Percentiles rank a stretch among this genome's conserved stretches.
phyloP scores from a whole-genome alignment of 495 filamentous ascomycete species.

The Bacidia gigantensis region DNA sequence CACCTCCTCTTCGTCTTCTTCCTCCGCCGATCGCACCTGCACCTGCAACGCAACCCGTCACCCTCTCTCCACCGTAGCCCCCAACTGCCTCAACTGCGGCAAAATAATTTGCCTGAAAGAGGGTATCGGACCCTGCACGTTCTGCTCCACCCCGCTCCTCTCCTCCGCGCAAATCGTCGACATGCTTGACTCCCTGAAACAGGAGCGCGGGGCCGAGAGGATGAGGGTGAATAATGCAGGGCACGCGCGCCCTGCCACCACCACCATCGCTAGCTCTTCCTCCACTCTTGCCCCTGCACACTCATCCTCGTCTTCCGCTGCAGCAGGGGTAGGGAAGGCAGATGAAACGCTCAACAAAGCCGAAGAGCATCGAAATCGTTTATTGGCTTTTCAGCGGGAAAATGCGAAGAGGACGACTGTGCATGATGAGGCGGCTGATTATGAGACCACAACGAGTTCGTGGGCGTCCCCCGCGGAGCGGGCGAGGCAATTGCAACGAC shows the following conservation, averaged over 20 bases:
- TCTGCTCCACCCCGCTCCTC: conserved; percentile 65
- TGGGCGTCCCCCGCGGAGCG: conserved; percentile 85
- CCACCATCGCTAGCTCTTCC: conserved; percentile 32
- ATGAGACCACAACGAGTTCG: conserved; percentile 51
- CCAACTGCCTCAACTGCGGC: conserved; percentile 85
- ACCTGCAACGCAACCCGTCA: conserved; percentile 77
- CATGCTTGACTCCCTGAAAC: conserved; percentile 77
- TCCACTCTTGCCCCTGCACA: conserved; percentile 8
- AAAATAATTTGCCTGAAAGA: conserved; percentile 96
- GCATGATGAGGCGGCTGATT: conserved; percentile 87
- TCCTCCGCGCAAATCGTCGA: conserved; percentile 55
- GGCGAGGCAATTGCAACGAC: conserved; percentile 72
- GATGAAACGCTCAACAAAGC: conserved; percentile 26
- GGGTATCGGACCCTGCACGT: conserved; percentile 88
- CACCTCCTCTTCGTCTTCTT: conserved; percentile 25
- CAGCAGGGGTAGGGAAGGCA: conserved; percentile 34
- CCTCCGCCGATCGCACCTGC: conserved; percentile 40
- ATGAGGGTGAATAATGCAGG: conserved; percentile 61
- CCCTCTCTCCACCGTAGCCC: conserved; percentile 69
- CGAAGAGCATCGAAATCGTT: conserved; percentile 54
- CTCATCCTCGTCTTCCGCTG: conserved; percentile 26
- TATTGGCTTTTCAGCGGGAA: conserved; percentile 74
- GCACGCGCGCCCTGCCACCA: conserved; percentile 52
- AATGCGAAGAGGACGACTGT: conserved; percentile 81
- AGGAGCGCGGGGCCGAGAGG: conserved; percentile 74